A percentile compares a stretch with the other conserved stretches of the same genome.
Conservation (phyloP, 139 green algal species). For the Coelastrella sp. region DNA sequence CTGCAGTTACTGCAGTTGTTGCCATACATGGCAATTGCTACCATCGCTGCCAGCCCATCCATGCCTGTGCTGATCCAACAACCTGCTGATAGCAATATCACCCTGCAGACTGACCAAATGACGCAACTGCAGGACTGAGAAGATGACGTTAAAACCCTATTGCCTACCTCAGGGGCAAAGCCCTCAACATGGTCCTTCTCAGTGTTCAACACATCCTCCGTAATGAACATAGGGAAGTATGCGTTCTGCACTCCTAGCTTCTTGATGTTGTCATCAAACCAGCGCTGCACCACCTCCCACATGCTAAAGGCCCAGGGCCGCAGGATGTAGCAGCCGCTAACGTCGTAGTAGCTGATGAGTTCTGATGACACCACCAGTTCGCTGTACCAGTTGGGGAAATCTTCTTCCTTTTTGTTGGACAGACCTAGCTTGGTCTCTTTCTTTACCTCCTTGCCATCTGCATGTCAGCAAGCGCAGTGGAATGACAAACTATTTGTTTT, state of each 20-base stretch:
- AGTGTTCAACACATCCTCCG: conserved; percentile 93
- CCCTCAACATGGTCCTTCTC: conserved; percentile 99
- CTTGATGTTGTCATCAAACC: conserved; percentile 96
- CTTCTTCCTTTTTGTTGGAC: conserved; percentile 81
- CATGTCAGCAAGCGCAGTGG: too few relatives aligned
- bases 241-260: conserved; percentile 95
- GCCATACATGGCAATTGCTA: too few relatives aligned
- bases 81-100: too few relatives aligned
- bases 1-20: too few relatives aligned
- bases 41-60: too few relatives aligned
- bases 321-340: conserved; percentile 96
- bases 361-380: conserved; percentile 59
- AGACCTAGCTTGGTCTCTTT: conserved; percentile 95
- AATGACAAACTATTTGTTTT: too few relatives aligned
- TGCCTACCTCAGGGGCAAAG: conserved; percentile 75
- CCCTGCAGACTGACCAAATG: too few relatives aligned
- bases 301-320: conserved; percentile 94
- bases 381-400: conserved; percentile 95
- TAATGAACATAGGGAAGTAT: conserved; percentile 99
- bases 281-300: conserved; percentile 85
- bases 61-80: too few relatives aligned
- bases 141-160: conserved; percentile 58
- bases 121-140: too few relatives aligned
- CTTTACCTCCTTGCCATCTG: conserved; percentile 66
- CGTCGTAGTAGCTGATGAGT: conserved; percentile 59